Percentiles rank a stretch among this genome's conserved stretches.
Evolutionary conservation across 768 basidiomycete species (phyloP).

Genomic region (Suillus alpinus): DNA sequence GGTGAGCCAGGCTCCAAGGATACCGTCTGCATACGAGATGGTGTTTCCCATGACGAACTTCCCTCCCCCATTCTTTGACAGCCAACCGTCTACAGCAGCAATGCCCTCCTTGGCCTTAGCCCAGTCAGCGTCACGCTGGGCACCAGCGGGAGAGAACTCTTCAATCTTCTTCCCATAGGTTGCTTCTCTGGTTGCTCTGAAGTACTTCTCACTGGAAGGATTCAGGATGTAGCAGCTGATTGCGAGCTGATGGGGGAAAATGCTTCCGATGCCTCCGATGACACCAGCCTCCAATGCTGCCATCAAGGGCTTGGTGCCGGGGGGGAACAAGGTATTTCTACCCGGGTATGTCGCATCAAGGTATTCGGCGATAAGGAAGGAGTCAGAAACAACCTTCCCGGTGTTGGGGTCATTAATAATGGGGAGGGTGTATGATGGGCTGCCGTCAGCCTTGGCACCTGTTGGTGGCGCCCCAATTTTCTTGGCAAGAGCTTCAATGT

Average conservation of each 20-base stretch:
- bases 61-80: conserved; percentile 26
- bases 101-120: conserved; percentile 25
- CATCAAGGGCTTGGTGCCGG: conserved; percentile 37
- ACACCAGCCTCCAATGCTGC: conserved; percentile 33
- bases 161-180: conserved; percentile 32
- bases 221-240: conserved; percentile 17
- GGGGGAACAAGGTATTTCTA: conserved; percentile 39
- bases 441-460: conserved; percentile 26
- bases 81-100: conserved; percentile 26
- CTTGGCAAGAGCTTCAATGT: conserved; percentile 35
- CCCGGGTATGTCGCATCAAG: conserved; percentile 42
- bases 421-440: conserved; percentile 38
- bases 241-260: conserved; percentile 16
- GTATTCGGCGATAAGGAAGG: conserved; percentile 43
- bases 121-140: conserved; percentile 24
- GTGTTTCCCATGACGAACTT: conserved; percentile 34
- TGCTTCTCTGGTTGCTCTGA: conserved; percentile 32
- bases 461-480: conserved; percentile 33
- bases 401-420: conserved; percentile 40
- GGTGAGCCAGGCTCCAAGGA: conserved; percentile 31
- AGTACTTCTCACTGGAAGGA: conserved; percentile 30
- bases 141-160: conserved; percentile 32
- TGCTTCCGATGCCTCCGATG: conserved; percentile 8
- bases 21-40: conserved; percentile 35
- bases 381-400: conserved; percentile 35